Conservation (phyloP, 352 stramenopile species). For the Pythium diclinum region DNA sequence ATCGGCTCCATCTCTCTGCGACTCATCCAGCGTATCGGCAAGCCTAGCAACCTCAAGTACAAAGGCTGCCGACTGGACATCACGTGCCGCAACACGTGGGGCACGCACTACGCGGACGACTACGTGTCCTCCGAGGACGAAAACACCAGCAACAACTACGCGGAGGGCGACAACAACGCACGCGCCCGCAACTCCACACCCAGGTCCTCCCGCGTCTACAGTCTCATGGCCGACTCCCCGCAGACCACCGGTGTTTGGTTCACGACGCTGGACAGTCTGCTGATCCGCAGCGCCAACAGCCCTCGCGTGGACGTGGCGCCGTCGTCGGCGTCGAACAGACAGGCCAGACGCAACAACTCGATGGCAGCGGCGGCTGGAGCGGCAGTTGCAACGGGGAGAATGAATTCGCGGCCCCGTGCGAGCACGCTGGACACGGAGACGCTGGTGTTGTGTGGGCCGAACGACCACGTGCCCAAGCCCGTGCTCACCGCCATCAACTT, state of each 20-base stretch:
- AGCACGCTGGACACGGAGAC: constrained; percentile 49
- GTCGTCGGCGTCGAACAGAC: constrained; percentile 2
- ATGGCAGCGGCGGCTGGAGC: constrained; percentile 15
- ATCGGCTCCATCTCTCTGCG: constrained; percentile 77
- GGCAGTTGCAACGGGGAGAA: constrained; percentile 25
- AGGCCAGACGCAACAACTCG: constrained; percentile 14
- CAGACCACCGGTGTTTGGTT: constrained; percentile 72
- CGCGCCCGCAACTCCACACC: constrained; percentile 45
- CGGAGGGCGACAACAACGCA: constrained; percentile 23
- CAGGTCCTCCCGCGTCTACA: constrained; percentile 67
- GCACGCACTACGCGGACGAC: constrained; percentile 75
- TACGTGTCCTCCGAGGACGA: constrained; percentile 78
- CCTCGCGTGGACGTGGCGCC: constrained; percentile 47
- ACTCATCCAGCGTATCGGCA: constrained; percentile 82
- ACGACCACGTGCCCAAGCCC: constrained; percentile 52
- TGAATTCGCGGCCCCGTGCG: constrained; percentile 34
- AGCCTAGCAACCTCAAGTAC: constrained; percentile 75
- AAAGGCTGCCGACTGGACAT: constrained; percentile 83
- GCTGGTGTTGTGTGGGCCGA: constrained; percentile 35
- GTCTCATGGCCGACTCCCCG: constrained; percentile 72
- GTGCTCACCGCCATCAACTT: constrained; percentile 71
- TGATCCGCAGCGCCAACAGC: constrained; percentile 73
- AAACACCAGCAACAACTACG: constrained; percentile 37
- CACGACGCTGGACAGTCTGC: constrained; percentile 67
- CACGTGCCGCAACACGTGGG: constrained; percentile 76